phyloP scores from a whole-genome alignment of 2,329 filamentous ascomycete genomes.

The Balansia obtecta region DNA sequence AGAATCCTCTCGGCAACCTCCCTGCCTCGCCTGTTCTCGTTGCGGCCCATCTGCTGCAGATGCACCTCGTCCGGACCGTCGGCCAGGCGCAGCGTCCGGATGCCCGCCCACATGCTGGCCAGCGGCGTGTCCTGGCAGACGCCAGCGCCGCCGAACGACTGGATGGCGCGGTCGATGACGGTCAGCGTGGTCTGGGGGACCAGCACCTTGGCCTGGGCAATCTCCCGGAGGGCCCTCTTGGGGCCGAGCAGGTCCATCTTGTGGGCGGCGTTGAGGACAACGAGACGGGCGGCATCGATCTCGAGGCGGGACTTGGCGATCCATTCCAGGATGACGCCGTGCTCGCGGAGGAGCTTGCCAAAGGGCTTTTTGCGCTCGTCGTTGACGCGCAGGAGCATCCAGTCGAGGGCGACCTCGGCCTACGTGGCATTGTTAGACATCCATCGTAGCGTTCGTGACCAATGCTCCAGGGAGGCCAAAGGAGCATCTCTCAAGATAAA shows the following conservation, averaged over 20 bases:
- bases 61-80: conserved; percentile 98
- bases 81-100: conserved; percentile 72
- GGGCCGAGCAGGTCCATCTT: conserved; percentile 85
- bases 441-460: not conserved
- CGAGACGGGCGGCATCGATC: conserved; percentile 79
- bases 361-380: conserved; percentile 86
- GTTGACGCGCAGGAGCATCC: conserved; percentile 90
- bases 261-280: conserved; percentile 89
- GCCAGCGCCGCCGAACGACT: conserved; percentile 82
- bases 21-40: conserved; percentile 61
- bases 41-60: conserved; percentile 65
- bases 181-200: conserved; percentile 70
- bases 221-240: conserved; percentile 83
- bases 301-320: conserved; percentile 86
- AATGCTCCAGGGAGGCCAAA: not conserved
- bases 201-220: conserved; percentile 88
- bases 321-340: conserved; percentile 92
- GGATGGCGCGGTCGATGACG: conserved; percentile 88
- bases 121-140: conserved; percentile 91
- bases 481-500: not conserved
- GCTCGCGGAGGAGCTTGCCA: conserved; percentile 72
- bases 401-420: conserved; percentile 84
- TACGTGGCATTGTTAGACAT: conserved; percentile 12
- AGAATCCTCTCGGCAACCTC: conserved; percentile 49
- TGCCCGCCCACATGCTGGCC: conserved; percentile 68